Conservation (phyloP, 352 stramenopile species). For the Pythium monospermum region DNA sequence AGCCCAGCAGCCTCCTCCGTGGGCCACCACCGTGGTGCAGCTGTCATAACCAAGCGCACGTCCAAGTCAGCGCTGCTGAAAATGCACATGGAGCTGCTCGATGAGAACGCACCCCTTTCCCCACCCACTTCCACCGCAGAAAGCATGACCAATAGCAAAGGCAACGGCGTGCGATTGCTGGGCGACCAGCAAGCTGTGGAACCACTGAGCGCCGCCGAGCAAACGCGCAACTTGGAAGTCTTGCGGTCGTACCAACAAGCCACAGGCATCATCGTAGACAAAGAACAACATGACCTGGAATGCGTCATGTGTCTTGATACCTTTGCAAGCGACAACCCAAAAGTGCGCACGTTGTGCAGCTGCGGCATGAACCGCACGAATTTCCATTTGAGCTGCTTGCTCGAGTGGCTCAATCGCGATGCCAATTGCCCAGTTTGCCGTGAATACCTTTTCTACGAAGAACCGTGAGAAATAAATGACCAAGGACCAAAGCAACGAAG, state of each 20-base stretch:
- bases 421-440: conserved; percentile 83
- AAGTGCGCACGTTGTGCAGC: conserved; percentile 80
- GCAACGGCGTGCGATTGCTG: background rate
- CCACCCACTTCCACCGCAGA: too few relatives aligned
- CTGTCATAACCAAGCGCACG: conserved; percentile 19
- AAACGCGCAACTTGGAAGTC: conserved; percentile 34
- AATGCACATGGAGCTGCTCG: too few relatives aligned
- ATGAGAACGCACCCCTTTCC: too few relatives aligned
- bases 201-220: conserved; percentile 11
- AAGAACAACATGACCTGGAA: conserved; percentile 67
- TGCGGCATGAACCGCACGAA: conserved; percentile 89
- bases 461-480: conserved; percentile 44
- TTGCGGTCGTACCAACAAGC: conserved; percentile 64
- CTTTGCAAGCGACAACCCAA: conserved; percentile 47
- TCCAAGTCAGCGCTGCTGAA: conserved; percentile 17
- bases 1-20: too few relatives aligned
- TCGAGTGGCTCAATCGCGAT: conserved; percentile 84
- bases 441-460: conserved; percentile 85
- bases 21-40: background rate
- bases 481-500: too few relatives aligned
- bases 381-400: conserved; percentile 85
- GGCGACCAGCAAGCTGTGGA: conserved; percentile 6
- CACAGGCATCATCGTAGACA: conserved; percentile 59
- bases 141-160: too few relatives aligned
- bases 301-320: conserved; percentile 61